phyloP scores from a whole-genome alignment of 2,329 filamentous ascomycete genomes.

The Diaporthe sp. region DNA sequence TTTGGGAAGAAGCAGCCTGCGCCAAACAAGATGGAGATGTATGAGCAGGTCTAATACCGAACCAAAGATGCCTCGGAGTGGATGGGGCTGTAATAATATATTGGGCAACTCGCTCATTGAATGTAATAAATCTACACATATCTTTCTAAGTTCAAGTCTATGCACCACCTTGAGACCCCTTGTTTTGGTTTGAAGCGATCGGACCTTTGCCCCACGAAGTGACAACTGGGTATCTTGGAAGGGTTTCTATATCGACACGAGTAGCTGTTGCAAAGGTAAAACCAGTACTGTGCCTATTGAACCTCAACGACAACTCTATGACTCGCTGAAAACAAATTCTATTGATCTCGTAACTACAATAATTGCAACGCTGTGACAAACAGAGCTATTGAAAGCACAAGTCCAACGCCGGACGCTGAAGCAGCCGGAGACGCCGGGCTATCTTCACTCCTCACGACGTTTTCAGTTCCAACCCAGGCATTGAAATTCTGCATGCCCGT shows the following conservation, averaged over 20 bases:
- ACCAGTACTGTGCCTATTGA: too few relatives aligned
- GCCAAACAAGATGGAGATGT: conserved; percentile 19
- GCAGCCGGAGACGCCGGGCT: not conserved
- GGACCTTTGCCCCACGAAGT: too few relatives aligned
- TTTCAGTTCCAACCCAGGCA: conserved; percentile 13
- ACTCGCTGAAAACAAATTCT: not conserved
- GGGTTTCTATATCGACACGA: too few relatives aligned
- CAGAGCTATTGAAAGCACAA: not conserved
- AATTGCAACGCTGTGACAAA: not conserved
- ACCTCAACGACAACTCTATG: not conserved
- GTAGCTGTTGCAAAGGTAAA: not conserved
- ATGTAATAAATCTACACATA: not conserved
- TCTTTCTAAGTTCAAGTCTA: not conserved
- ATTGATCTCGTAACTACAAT: not conserved
- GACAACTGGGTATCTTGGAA: too few relatives aligned
- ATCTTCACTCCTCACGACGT: not conserved
- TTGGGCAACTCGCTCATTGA: not conserved
- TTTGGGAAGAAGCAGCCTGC: conserved; percentile 41
- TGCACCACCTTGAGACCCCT: not conserved
- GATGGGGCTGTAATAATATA: not conserved
- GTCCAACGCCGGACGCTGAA: not conserved
- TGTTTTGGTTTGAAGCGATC: not conserved
- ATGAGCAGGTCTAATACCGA: conserved; percentile 4
- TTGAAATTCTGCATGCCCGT: conserved; percentile 15
- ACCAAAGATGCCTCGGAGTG: not conserved